Evolutionary conservation across 2,329 filamentous ascomycete species (phyloP).

Genomic region (Pseudocercospora ulei): DNA sequence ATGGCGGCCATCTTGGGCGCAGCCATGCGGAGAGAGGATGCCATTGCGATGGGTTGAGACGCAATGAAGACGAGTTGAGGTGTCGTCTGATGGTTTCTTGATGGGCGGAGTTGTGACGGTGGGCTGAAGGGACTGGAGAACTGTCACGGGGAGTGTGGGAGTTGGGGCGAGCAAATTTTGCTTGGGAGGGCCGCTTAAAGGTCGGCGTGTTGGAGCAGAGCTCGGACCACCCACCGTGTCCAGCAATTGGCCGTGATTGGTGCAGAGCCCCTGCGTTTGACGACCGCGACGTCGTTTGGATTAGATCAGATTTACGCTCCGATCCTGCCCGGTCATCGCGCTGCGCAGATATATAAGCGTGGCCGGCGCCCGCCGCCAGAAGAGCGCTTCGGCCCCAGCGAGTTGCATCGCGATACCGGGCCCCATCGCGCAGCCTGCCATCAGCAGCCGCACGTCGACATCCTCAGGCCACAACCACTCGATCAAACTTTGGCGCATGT

Average conservation of each 20-base stretch:
- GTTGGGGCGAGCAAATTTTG: slow-evolving; percentile 24
- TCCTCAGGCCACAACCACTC: neutral
- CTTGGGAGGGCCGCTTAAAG: slow-evolving; percentile 25
- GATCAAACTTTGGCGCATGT: neutral
- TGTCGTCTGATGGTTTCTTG: slow-evolving; percentile 22
- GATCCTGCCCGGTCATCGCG: slow-evolving; percentile 14
- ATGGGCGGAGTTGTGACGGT: slow-evolving; percentile 26
- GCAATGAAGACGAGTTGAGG: slow-evolving; percentile 19
- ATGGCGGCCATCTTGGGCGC: slow-evolving; percentile 64
- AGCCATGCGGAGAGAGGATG: slow-evolving; percentile 61
- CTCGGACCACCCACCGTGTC: slow-evolving; percentile 22
- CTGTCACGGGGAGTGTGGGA: slow-evolving; percentile 28
- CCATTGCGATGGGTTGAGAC: slow-evolving; percentile 60
- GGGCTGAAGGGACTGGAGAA: slow-evolving; percentile 24
- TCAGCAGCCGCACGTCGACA: neutral
- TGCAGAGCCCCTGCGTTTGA: slow-evolving; percentile 16
- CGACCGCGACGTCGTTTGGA: slow-evolving; percentile 17
- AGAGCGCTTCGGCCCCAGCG: slow-evolving; percentile 6
- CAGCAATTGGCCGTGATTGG: slow-evolving; percentile 21
- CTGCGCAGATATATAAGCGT: slow-evolving; percentile 19
- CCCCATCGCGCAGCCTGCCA: neutral
- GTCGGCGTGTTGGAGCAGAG: slow-evolving; percentile 21
- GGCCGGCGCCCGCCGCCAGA: slow-evolving; percentile 6
- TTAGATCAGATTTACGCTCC: slow-evolving; percentile 15
- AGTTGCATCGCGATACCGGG: neutral